Percentiles rank a stretch among this genome's conserved stretches.
These are phyloP conservation scores for Chondrus crispus DNA, from an alignment of 23 red algal species.

Conservation along the genomic window DNA sequence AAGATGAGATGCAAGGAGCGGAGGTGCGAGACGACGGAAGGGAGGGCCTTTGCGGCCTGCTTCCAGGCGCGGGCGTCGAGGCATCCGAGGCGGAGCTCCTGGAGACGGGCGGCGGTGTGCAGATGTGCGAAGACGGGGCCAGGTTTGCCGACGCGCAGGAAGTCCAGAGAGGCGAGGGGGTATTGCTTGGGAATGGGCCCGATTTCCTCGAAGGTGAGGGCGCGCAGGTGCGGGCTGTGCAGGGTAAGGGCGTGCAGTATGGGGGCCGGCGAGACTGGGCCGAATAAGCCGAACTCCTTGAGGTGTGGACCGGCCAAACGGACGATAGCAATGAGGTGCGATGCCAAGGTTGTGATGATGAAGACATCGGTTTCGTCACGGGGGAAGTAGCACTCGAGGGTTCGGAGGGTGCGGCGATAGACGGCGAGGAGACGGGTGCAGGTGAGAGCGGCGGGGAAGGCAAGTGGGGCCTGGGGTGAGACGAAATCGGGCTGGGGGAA, in stretches of 20 bases:
- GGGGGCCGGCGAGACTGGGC: background rate
- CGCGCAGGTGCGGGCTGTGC: background rate
- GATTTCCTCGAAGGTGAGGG: background rate
- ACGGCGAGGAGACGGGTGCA: background rate
- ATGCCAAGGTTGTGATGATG: background rate
- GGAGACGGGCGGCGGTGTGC: background rate
- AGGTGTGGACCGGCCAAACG: background rate
- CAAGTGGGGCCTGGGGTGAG: too few species aligned
- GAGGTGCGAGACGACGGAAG: background rate
- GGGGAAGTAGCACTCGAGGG: background rate
- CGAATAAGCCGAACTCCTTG: background rate
- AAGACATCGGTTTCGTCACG: background rate
- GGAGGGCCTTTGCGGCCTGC: background rate
- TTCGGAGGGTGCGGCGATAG: background rate
- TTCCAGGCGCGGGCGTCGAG: background rate
- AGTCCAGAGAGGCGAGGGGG: background rate
- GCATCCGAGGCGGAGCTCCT: background rate
- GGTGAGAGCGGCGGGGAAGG: too few species aligned
- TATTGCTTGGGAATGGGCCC: background rate
- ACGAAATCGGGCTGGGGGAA: too few species aligned
- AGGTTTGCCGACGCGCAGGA: background rate
- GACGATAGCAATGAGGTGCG: background rate
- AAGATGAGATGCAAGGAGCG: background rate
- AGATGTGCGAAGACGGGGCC: background rate
- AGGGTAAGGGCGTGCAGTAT: background rate